Percentiles rank a stretch among this genome's conserved stretches.
Evolutionary conservation across 768 basidiomycete genomes (phyloP).

Genomic region (Holtermanniella nyarrowii): DNA sequence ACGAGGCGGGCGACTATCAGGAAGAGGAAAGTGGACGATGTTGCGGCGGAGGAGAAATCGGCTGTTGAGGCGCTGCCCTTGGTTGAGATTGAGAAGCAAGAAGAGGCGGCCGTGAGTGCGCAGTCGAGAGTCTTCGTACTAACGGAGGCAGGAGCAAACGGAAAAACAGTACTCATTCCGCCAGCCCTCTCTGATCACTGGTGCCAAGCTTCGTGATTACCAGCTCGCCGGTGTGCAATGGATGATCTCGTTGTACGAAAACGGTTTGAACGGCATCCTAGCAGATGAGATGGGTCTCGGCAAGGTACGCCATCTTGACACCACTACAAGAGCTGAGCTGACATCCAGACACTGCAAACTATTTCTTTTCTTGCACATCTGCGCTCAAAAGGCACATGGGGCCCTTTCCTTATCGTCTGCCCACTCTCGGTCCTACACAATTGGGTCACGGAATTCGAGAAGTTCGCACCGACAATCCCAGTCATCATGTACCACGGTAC

Average conservation of each 20-base stretch:
- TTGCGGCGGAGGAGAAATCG: constrained; percentile 13
- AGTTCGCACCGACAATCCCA: constrained; percentile 60
- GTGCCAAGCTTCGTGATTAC: constrained; percentile 74
- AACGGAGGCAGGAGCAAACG: not conserved
- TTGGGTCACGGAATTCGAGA: constrained; percentile 73
- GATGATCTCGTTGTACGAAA: constrained; percentile 81
- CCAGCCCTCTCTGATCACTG: constrained; percentile 72
- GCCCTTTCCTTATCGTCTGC: constrained; percentile 78
- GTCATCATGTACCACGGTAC: constrained; percentile 86
- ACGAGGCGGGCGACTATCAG: constrained; percentile 7
- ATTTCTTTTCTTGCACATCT: constrained; percentile 90
- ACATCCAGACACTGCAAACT: constrained; percentile 85
- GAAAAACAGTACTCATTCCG: constrained; percentile 25
- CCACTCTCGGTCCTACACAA: constrained; percentile 89
- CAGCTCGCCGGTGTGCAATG: constrained; percentile 91
- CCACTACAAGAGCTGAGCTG: no score
- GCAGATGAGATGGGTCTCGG: constrained; percentile 96
- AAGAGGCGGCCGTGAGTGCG: not conserved
- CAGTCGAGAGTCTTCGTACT: not conserved
- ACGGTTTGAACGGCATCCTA: constrained; percentile 44
- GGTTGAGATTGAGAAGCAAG: constrained; percentile 3
- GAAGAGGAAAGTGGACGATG: constrained; percentile 17
- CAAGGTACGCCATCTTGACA: constrained; percentile 40
- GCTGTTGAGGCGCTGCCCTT: not conserved
- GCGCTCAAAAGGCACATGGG: constrained; percentile 58